Percentiles rank a stretch among this genome's conserved stretches.
Conservation (phyloP, 371 early-diverging fungal genomes). For the Lichtheimia ramosa region DNA sequence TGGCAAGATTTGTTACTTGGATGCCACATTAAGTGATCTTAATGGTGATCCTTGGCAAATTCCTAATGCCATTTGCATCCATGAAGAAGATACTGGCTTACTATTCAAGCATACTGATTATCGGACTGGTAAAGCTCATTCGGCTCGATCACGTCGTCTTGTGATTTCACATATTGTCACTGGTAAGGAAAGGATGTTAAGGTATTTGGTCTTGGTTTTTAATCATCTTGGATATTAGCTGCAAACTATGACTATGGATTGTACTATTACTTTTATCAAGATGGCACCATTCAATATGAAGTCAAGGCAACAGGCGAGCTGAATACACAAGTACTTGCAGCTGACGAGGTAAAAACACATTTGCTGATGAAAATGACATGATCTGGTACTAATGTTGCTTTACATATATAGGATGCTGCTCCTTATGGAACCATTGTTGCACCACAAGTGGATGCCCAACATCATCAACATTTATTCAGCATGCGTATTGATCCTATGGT, state of each 20-base stretch:
- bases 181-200: constrained; percentile 19
- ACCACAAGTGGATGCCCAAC: constrained; percentile 46
- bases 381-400: background rate
- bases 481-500: constrained; percentile 51
- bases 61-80: constrained; percentile 51
- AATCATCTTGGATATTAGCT: constrained; percentile 9
- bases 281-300: constrained; percentile 53
- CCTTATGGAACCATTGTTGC: constrained; percentile 45
- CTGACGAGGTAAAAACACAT: constrained; percentile 24
- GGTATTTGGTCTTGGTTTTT: background rate
- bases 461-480: constrained; percentile 52
- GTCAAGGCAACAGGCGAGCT: constrained; percentile 54
- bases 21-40: constrained; percentile 36
- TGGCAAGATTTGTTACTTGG: constrained; percentile 51
- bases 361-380: background rate
- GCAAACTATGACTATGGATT: constrained; percentile 56
- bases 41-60: constrained; percentile 40
- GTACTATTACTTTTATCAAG: constrained; percentile 53
- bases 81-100: constrained; percentile 52
- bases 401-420: constrained; percentile 14
- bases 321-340: constrained; percentile 48
- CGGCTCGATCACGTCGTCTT: constrained; percentile 45
- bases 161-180: constrained; percentile 54
- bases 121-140: constrained; percentile 37
- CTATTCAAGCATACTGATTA: constrained; percentile 54